A percentile compares a stretch with the other conserved stretches of the same genome.
Evolutionary conservation across 78 protist genomes (phyloP).

Genomic region (Emiliania huxleyi): DNA sequence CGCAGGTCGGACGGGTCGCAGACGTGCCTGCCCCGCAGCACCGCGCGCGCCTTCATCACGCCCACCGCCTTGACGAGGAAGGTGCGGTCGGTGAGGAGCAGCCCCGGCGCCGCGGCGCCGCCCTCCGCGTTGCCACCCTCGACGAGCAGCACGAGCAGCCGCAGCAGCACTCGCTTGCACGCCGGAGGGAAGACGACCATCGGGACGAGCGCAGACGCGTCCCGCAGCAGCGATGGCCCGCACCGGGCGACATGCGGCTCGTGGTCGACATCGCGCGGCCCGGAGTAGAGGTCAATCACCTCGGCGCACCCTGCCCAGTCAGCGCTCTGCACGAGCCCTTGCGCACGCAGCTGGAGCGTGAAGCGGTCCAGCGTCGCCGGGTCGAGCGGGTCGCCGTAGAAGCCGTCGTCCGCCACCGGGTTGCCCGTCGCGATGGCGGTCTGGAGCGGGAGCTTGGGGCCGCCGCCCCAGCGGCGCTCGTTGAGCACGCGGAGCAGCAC

Average conservation of each 20-base stretch:
- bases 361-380: constrained; percentile 14
- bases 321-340: not conserved
- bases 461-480: not conserved
- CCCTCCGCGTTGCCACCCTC: too few species aligned
- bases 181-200: not conserved
- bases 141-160: not conserved
- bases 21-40: not conserved
- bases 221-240: not conserved
- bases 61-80: not conserved
- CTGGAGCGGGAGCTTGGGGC: not conserved
- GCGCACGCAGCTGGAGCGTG: not conserved
- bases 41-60: not conserved
- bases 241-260: too few species aligned
- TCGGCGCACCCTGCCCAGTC: too few species aligned
- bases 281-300: too few species aligned
- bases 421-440: constrained; percentile 14
- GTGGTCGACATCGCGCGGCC: too few species aligned
- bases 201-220: not conserved
- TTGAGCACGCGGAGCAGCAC: constrained; percentile 1
- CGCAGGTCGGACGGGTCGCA: not conserved
- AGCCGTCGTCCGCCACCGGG: not conserved
- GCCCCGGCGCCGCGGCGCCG: not conserved
- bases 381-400: constrained; percentile 4
- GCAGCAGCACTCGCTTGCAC: not conserved
- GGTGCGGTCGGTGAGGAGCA: not conserved